Base-by-base conservation (phyloP, 768 basidiomycete genomes). In the Lactarius psammicola region DNA sequence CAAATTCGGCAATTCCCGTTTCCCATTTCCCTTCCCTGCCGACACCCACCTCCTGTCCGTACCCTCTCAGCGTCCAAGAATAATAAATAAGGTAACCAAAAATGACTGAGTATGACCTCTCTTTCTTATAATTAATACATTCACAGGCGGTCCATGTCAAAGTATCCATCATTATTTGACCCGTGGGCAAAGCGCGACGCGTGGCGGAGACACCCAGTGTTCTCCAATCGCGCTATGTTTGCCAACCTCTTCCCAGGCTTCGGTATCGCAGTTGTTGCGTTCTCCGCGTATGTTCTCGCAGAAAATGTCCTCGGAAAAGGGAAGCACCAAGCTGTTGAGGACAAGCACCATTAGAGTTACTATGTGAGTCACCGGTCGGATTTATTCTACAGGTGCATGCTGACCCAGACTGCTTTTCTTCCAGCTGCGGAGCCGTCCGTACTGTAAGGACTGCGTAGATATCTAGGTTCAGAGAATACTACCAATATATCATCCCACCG, bases 151-250 rank as follows among this genome's bases (percentile, higher is more conserved):
- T 7, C 71, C 36, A 74, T 69, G 60, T 70, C 67, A 26, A 68
- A 69, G 68, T 81, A 80, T 62, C 88, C 87, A n/a, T 79, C 91
- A 61, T 95, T 88, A 74, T 88, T 93, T 76, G 95, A 97, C 75
- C 94, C 94, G 59, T 97, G 95, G 95, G 92, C 92, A 26, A 94
- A 90, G 78, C 80, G 87, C 67, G 94, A 97, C 71, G 92, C 93
- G 44, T 97, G 94, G 94, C 84, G 95, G 72, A 94, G 88, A 75
- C 87, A 86, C 72, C 87, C 90, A n/a, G 85, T 95, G 62, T 97
- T 97, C 80, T 84, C 87, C 67, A 90, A 88, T 70, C 86, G 88
- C 49, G 83, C 85, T 71, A 95, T 95, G 92, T 88, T 98, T 80
- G 81, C 88, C 72, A 94, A 85, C 80, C 75, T 96, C 69, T 95